Percentiles rank a stretch among this genome's conserved stretches.
phyloP scores from a whole-genome alignment of 805 yeast species.

The Pichia eremophila region DNA sequence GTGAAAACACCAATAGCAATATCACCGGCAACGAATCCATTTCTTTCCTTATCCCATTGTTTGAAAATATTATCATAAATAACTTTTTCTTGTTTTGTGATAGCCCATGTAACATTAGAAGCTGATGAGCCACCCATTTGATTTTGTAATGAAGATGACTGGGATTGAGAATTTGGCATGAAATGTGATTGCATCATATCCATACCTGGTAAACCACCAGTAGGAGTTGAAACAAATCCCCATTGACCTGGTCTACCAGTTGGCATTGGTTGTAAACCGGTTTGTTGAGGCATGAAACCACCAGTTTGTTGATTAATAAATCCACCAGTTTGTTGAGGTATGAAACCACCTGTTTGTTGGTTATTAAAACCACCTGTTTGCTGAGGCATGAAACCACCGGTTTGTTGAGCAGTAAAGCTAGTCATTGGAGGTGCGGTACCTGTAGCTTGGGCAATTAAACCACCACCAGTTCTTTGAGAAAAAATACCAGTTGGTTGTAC shows the following conservation, averaged over 20 bases:
- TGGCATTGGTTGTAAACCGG: constrained; percentile 42
- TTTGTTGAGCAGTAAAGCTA: constrained; percentile 22
- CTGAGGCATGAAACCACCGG: constrained; percentile 17
- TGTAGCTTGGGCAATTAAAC: constrained; percentile 42
- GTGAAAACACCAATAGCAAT: constrained; percentile 81
- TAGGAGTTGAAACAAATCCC: constrained; percentile 65
- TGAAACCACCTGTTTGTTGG: constrained; percentile 32
- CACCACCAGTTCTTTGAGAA: constrained; percentile 33
- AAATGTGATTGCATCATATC: constrained; percentile 60
- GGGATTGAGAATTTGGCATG: constrained; percentile 39
- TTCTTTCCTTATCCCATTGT: constrained; percentile 68
- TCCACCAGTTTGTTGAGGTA: constrained; percentile 24
- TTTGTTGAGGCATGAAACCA: constrained; percentile 32
- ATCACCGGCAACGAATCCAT: constrained; percentile 69
- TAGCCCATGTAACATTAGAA: constrained; percentile 67
- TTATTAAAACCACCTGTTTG: constrained; percentile 18
- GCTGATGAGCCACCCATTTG: constrained; percentile 24
- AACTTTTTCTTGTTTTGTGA: constrained; percentile 78
- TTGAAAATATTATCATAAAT: constrained; percentile 81
- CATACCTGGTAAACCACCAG: constrained; percentile 64
- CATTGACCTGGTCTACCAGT: constrained; percentile 68
- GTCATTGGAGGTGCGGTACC: constrained; percentile 31
- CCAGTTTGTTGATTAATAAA: constrained; percentile 22
- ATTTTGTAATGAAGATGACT: constrained; percentile 19
- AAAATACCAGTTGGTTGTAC: constrained; percentile 32